These are phyloP conservation scores for Saccharomycopsis selenospora DNA, from an alignment of 805 yeast species.

Conservation along the genomic window DNA sequence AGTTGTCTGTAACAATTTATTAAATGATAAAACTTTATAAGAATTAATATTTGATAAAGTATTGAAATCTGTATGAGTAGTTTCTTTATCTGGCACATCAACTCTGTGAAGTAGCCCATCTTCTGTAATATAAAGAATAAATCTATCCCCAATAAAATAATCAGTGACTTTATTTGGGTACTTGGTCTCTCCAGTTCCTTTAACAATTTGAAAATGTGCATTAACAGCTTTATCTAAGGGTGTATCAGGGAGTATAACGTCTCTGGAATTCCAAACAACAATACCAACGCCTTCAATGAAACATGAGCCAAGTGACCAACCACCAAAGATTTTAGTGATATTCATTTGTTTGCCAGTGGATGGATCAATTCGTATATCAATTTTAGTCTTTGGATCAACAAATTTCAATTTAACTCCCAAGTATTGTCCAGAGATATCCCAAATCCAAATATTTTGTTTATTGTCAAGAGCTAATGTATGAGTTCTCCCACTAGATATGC, in stretches of 20 bases:
- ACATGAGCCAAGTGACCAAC: constrained; percentile 58
- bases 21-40: constrained; percentile 28
- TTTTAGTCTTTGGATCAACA: constrained; percentile 22
- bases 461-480: constrained; percentile 57
- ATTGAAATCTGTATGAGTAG: neutral
- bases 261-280: constrained; percentile 46
- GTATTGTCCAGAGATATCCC: constrained; percentile 44
- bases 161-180: constrained; percentile 39
- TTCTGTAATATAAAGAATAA: constrained; percentile 41
- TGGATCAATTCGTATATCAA: constrained; percentile 20
- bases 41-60: constrained; percentile 10
- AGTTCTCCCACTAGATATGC: constrained; percentile 55
- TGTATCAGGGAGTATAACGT: constrained; percentile 26
- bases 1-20: constrained; percentile 27
- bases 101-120: constrained; percentile 36
- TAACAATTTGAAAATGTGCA: constrained; percentile 38
- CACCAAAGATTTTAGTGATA: constrained; percentile 47
- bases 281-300: constrained; percentile 45
- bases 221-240: constrained; percentile 25
- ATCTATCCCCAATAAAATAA: constrained; percentile 47
- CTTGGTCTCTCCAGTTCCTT: constrained; percentile 31
- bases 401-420: constrained; percentile 41
- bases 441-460: constrained; percentile 43
- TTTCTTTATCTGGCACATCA: constrained; percentile 21
- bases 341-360: constrained; percentile 22